phyloP scores from a whole-genome alignment of 108 stramenopile genomes.

The Nannochloropsis salina region DNA sequence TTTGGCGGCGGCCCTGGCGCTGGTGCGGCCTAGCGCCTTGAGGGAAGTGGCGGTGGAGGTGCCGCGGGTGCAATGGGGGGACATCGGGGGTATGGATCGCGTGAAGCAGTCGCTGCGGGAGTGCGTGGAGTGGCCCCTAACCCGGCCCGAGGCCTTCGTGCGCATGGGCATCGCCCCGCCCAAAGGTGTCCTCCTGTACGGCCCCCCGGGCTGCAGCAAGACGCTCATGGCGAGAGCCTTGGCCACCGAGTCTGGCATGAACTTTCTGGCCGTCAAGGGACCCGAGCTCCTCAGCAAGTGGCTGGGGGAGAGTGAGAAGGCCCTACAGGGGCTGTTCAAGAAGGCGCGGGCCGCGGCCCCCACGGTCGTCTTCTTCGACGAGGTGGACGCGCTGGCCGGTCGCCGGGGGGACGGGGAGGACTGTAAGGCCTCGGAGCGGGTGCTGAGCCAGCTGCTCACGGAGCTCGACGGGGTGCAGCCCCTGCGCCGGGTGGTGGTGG shows the following conservation, averaged over 20 bases:
- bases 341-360: conserved; percentile 66
- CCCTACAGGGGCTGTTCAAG: conserved; percentile 54
- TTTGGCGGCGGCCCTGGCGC: conserved; percentile 34
- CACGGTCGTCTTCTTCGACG: conserved; percentile 92
- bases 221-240: conserved; percentile 57
- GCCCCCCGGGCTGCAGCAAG: conserved; percentile 63
- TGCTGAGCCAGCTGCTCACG: conserved; percentile 65
- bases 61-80: conserved; percentile 46
- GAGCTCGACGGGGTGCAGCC: conserved; percentile 57
- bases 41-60: conserved; percentile 55
- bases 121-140: conserved; percentile 58
- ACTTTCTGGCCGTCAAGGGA: conserved; percentile 55
- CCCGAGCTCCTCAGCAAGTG: conserved; percentile 57
- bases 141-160: conserved; percentile 45
- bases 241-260: conserved; percentile 56
- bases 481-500: conserved; percentile 54
- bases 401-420: conserved; percentile 64
- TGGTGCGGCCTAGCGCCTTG: conserved; percentile 46
- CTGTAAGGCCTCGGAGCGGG: conserved; percentile 64
- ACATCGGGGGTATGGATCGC: conserved; percentile 56
- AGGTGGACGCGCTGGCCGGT: conserved; percentile 96
- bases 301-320: conserved; percentile 58
- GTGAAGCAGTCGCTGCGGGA: conserved; percentile 56
- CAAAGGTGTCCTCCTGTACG: conserved; percentile 59
- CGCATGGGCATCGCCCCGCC: conserved; percentile 42